Evolutionary conservation across 805 yeast genomes (phyloP), one percentile per base, ranked within the genome.

Genomic region (Wickerhamomyces xylosicus): DNA sequence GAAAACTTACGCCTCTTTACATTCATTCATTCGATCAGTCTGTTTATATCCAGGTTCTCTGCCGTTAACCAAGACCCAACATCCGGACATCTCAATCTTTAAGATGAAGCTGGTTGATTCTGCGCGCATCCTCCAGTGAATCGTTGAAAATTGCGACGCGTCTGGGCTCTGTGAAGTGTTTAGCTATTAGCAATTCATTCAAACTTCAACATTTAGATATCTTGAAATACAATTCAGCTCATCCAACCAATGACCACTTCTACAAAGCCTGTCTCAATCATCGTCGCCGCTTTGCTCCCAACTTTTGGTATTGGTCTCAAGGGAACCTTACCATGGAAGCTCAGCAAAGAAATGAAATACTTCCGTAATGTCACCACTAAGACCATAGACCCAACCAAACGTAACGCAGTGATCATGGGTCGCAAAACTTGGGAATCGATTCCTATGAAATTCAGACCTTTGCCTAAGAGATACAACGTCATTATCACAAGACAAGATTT

Each of bases 381-480:
- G 8, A 58, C 46, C 19, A 27, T 61, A 0, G 48, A 47, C 8
- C 58, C 67, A 20, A 56, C 59, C 43, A 29, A 31, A 27, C 9
- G 10, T 31, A 85, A 86, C 54, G 94, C 85, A 0, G 97, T 92
- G 13, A 69, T 92, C 3, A 92, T 92, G 98, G 98, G 98, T 13
- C 71, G 97, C 42, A 83, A 79, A 54, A 90, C 97, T 2, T 92
- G 97, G 95, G 92, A 87, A 25, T 84, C 95, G 7, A 89, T 92
- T 25, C 97, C 98, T 0, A 44, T 60, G 2, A 78, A 71, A 54
- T 92, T 86, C 61, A 67, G 95, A 45, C 98, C 98, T 0, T 66
- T 92, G 34, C 79, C 80, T 3, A 74, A 67, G 36, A 69, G 98
- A 41, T 41, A 76, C 20, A 92, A 92, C 57, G 75, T 87, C 13